Evolutionary conservation across 2,329 filamentous ascomycete species (phyloP).

Genomic region (Phaeosphaeriaceae sp.): DNA sequence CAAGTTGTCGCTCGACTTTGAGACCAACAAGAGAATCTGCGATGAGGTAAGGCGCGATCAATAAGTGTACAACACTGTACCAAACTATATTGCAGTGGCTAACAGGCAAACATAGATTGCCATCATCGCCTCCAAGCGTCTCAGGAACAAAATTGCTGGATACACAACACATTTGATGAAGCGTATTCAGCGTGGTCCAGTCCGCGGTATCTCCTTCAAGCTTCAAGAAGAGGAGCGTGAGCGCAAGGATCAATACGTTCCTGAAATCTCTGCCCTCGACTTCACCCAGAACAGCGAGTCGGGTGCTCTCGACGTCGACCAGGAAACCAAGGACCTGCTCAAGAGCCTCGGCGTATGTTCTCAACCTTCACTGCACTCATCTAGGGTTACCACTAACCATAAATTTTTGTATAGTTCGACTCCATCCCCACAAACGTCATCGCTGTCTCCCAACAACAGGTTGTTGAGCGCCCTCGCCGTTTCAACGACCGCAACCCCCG

Average conservation of each 20-base stretch:
- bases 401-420: conserved; percentile 73
- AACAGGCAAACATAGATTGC: conserved; percentile 75
- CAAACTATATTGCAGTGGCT: conserved; percentile 50
- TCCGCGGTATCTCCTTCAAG: conserved; percentile 99
- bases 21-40: conserved; percentile 99
- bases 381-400: too few species aligned
- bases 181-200: conserved; percentile 98
- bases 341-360: conserved; percentile 96
- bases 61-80: conserved; percentile 48
- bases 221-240: conserved; percentile 99
- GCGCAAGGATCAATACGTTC: conserved; percentile 99
- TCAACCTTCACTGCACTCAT: not conserved
- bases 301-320: conserved; percentile 93
- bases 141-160: conserved; percentile 92
- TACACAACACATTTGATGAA: conserved; percentile 95
- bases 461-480: conserved; percentile 80
- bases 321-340: conserved; percentile 99
- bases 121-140: conserved; percentile 98
- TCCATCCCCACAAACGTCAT: conserved; percentile 96
- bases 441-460: conserved; percentile 86
- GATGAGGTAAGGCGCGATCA: conserved; percentile 73
- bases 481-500: conserved; percentile 68
- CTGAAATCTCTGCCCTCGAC: conserved; percentile 97
- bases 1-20: conserved; percentile 98
- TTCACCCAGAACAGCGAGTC: conserved; percentile 93